Percentiles rank a stretch among this genome's conserved stretches.
Evolutionary conservation across 1,284 basidiomycete species (phyloP).

Genomic region (Hypsizygus ulmarius): DNA sequence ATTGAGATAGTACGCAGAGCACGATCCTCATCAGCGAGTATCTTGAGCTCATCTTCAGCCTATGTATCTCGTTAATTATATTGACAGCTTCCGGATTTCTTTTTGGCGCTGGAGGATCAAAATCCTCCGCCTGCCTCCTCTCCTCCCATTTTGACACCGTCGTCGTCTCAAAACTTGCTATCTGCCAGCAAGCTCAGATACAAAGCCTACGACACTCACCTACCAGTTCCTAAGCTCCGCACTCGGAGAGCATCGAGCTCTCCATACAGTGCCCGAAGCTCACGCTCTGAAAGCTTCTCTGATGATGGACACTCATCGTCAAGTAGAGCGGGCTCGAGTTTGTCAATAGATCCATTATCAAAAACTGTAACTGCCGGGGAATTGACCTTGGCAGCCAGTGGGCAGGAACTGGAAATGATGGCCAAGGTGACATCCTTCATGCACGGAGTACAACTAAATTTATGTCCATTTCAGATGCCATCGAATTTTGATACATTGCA

Average conservation of each 20-base stretch:
- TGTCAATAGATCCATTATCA: constrained; percentile 21
- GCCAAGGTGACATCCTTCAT: constrained; percentile 25
- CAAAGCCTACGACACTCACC: constrained; percentile 65
- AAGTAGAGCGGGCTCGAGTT: constrained; percentile 36
- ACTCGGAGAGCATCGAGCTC: constrained; percentile 26
- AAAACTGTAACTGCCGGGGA: constrained; percentile 52
- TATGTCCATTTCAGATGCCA: constrained; percentile 1
- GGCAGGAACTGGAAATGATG: constrained; percentile 35
- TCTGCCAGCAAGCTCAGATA: constrained; percentile 58
- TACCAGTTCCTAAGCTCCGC: constrained; percentile 44
- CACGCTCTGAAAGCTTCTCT: constrained; percentile 19
- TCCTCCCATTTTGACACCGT: constrained; percentile 18
- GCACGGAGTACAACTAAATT: neutral
- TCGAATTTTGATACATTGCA: constrained; percentile 1
- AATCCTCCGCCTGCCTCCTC: constrained; percentile 6
- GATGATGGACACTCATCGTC: constrained; percentile 13
- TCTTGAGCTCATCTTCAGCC: neutral
- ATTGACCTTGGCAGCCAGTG: constrained; percentile 48
- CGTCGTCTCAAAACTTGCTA: constrained; percentile 32
- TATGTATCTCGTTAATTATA: neutral
- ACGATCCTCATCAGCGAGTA: constrained; percentile 49
- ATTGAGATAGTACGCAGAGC: constrained; percentile 43
- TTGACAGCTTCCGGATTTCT: constrained; percentile 66
- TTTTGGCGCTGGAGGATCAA: constrained; percentile 45
- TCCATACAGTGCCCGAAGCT: constrained; percentile 21